Conservation (phyloP, 768 basidiomycete species). For the Filobasidium wieringae region DNA sequence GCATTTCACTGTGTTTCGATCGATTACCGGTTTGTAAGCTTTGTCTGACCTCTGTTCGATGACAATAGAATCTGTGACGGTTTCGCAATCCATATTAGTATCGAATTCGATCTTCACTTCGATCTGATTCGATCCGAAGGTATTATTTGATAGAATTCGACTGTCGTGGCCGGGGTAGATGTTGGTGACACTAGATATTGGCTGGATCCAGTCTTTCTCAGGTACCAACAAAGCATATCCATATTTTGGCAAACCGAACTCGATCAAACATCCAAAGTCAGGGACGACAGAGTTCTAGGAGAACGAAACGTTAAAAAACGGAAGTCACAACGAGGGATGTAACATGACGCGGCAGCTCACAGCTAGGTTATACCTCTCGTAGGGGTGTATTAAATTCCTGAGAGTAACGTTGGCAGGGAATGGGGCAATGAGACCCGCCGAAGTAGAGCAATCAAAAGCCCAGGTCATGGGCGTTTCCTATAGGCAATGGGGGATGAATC, state of each 20-base stretch:
- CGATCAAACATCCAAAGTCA: slow-evolving; percentile 61
- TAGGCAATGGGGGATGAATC: too few relatives aligned
- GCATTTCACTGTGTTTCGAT: slow-evolving; percentile 16
- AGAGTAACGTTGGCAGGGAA: too few relatives aligned
- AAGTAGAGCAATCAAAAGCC: too few relatives aligned
- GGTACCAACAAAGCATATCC: slow-evolving; percentile 77
- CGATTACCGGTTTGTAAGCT: slow-evolving; percentile 47
- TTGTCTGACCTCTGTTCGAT: slow-evolving; percentile 58
- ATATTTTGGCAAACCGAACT: slow-evolving; percentile 57
- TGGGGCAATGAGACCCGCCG: too few relatives aligned
- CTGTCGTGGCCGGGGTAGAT: slow-evolving; percentile 80
- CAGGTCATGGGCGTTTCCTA: too few relatives aligned
- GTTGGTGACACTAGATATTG: slow-evolving; percentile 60
- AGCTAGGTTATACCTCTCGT: too few relatives aligned
- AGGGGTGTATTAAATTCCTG: too few relatives aligned
- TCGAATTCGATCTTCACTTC: slow-evolving; percentile 71
- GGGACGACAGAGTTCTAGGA: slow-evolving; percentile 51
- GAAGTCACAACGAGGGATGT: slow-evolving; percentile 69
- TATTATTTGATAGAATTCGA: slow-evolving; percentile 47
- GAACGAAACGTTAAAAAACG: slow-evolving; percentile 57
- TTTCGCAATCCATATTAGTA: slow-evolving; percentile 57
- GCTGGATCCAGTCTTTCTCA: slow-evolving; percentile 52
- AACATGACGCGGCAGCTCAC: too few relatives aligned
- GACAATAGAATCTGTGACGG: slow-evolving; percentile 53
- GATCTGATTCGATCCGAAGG: slow-evolving; percentile 45